phyloP scores from a whole-genome alignment of 768 basidiomycete genomes.

The Trametes punicea region DNA sequence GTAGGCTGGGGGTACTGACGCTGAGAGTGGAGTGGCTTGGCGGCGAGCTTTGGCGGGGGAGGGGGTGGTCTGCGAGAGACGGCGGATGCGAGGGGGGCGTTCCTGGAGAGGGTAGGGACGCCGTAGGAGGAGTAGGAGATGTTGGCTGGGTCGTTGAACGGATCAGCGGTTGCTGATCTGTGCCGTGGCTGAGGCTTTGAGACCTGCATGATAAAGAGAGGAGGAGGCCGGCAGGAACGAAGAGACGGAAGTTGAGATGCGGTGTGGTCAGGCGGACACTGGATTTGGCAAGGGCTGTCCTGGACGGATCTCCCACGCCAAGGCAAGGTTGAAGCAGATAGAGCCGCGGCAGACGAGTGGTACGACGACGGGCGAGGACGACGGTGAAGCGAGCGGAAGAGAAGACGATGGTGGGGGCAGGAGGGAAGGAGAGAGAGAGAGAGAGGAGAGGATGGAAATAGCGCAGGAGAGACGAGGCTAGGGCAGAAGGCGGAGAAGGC shows the following conservation, averaged over 20 bases:
- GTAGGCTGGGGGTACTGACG: slow-evolving; percentile 18
- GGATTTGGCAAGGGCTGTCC: slow-evolving; percentile 10
- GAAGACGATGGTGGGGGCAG: neutral
- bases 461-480: slow-evolving; percentile 7
- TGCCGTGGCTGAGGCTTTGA: slow-evolving; percentile 27
- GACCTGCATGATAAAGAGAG: slow-evolving; percentile 26
- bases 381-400: neutral
- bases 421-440: slow-evolving; percentile 2
- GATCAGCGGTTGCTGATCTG: slow-evolving; percentile 27
- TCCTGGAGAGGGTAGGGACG: slow-evolving; percentile 29
- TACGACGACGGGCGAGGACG: neutral
- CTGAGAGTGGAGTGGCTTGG: slow-evolving; percentile 35
- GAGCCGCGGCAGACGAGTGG: neutral
- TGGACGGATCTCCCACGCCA: slow-evolving; percentile 26
- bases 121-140: slow-evolving; percentile 31
- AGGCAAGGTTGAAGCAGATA: slow-evolving; percentile 10
- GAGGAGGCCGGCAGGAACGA: slow-evolving; percentile 14
- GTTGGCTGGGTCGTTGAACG: slow-evolving; percentile 31
- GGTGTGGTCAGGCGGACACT: slow-evolving; percentile 16
- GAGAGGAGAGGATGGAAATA: neutral
- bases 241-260: slow-evolving; percentile 4
- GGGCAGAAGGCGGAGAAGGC: no score
- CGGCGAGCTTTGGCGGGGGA: slow-evolving; percentile 34
- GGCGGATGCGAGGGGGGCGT: slow-evolving; percentile 19
- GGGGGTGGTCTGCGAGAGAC: slow-evolving; percentile 27